phyloP scores from a whole-genome alignment of 192 early-diverging fungal species.

The Paraglomus occultum region DNA sequence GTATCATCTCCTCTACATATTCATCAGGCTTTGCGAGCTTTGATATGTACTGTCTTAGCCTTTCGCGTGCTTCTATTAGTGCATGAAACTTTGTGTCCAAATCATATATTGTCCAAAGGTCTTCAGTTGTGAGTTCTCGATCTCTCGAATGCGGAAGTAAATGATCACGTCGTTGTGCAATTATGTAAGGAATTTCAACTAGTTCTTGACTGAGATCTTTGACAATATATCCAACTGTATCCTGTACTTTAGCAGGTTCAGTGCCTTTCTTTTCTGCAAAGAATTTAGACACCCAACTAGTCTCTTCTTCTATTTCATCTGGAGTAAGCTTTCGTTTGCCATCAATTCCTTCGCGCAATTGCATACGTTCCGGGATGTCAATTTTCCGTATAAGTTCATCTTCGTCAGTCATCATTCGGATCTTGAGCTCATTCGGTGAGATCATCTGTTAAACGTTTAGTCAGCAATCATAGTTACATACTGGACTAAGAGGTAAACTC shows the following conservation, averaged over 20 bases:
- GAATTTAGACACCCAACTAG: constrained; percentile 53
- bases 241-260: constrained; percentile 41
- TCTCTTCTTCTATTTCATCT: constrained; percentile 65
- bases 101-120: constrained; percentile 91
- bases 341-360: constrained; percentile 58
- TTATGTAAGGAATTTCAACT: constrained; percentile 91
- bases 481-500: no score
- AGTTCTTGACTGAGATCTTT: constrained; percentile 73
- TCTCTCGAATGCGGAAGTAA: constrained; percentile 44
- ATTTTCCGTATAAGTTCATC: constrained; percentile 86
- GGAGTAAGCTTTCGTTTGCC: constrained; percentile 43
- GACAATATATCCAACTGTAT: constrained; percentile 50
- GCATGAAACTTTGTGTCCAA: constrained; percentile 73
- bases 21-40: constrained; percentile 48
- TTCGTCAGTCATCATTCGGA: constrained; percentile 85
- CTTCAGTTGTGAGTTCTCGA: constrained; percentile 53
- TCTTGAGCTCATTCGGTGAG: constrained; percentile 86
- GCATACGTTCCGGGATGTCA: constrained; percentile 93
- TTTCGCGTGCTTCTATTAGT: constrained; percentile 60
- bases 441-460: constrained; percentile 24
- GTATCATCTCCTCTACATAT: constrained; percentile 47
- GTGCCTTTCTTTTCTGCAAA: constrained; percentile 31
- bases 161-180: constrained; percentile 82
- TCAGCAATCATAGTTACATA: no score
- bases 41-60: constrained; percentile 50